Percentiles rank a stretch among this genome's conserved stretches.
Evolutionary conservation across 331 rosid genomes (phyloP).

Genomic region (Pyracantha coccinea): DNA sequence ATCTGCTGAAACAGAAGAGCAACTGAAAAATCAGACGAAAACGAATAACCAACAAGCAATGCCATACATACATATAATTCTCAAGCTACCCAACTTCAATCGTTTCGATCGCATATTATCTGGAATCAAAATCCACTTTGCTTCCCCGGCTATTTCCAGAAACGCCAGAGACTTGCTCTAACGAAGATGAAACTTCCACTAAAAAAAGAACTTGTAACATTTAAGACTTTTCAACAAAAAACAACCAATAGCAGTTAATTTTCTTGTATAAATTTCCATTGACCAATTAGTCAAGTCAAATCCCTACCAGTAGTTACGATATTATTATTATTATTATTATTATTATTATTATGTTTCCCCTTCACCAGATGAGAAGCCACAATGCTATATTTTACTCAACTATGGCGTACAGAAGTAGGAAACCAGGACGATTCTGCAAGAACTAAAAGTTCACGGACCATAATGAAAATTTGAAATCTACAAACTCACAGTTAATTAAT

Average conservation of each 20-base stretch:
- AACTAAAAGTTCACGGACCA: background rate
- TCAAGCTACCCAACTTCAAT: background rate
- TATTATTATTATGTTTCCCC: background rate
- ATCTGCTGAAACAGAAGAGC: background rate
- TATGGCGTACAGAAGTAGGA: background rate
- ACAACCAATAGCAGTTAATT: slow-evolving; percentile 8
- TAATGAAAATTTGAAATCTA: background rate
- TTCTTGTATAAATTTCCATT: background rate
- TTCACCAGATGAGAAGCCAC: background rate
- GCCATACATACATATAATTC: background rate
- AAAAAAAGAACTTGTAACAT: background rate
- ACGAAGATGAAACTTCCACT: background rate
- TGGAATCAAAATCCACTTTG: slow-evolving; percentile 7
- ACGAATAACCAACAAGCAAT: background rate
- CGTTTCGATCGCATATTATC: background rate
- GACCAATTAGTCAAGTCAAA: slow-evolving; percentile 15
- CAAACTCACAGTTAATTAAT: background rate
- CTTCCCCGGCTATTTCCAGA: background rate
- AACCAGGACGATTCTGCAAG: background rate
- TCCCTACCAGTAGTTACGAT: background rate
- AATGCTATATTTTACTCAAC: background rate
- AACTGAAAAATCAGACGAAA: background rate
- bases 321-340: background rate
- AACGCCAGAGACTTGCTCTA: background rate
- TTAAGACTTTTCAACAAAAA: slow-evolving; percentile 1